Conservation (phyloP, 495 filamentous ascomycete genomes). For the Podospora tetraspora region DNA sequence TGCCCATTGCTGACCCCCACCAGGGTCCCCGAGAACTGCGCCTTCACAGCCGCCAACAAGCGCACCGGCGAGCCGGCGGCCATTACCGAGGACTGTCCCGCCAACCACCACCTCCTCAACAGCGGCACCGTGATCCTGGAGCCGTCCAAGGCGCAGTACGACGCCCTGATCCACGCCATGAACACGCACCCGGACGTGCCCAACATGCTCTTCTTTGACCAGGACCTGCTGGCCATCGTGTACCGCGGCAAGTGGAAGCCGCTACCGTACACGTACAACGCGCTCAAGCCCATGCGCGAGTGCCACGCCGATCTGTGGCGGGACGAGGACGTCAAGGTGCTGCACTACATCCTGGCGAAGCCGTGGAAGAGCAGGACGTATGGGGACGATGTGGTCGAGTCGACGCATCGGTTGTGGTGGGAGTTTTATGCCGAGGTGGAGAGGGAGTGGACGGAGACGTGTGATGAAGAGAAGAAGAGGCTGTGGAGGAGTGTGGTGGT, state of each 20-base stretch:
- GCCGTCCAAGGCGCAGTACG: slow-evolving; percentile 31
- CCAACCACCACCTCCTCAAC: slow-evolving; percentile 39
- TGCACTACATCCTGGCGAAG: slow-evolving; percentile 39
- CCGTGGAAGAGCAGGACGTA: slow-evolving; percentile 36
- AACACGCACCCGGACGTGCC: slow-evolving; percentile 40
- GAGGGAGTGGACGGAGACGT: slow-evolving; percentile 30
- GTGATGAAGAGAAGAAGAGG: slow-evolving; percentile 25
- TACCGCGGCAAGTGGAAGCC: slow-evolving; percentile 37
- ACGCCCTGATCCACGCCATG: slow-evolving; percentile 34
- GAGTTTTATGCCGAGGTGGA: slow-evolving; percentile 32
- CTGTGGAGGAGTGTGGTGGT: slow-evolving; percentile 35
- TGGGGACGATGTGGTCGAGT: slow-evolving; percentile 30
- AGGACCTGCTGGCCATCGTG: slow-evolving; percentile 36
- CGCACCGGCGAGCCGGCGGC: slow-evolving; percentile 31
- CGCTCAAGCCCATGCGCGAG: slow-evolving; percentile 36
- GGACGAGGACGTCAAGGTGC: slow-evolving; percentile 33
- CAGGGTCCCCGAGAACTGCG: slow-evolving; percentile 36
- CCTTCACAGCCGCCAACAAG: slow-evolving; percentile 35
- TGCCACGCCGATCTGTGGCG: slow-evolving; percentile 31
- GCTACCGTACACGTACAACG: slow-evolving; percentile 36
- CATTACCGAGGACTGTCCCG: slow-evolving; percentile 28
- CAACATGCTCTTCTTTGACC: slow-evolving; percentile 39
- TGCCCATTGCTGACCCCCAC: not conserved
- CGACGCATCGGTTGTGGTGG: slow-evolving; percentile 38
- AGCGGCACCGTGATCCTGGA: slow-evolving; percentile 35